Conservation (phyloP, 2,329 filamentous ascomycete species). For the Akanthomyces lecanii region DNA sequence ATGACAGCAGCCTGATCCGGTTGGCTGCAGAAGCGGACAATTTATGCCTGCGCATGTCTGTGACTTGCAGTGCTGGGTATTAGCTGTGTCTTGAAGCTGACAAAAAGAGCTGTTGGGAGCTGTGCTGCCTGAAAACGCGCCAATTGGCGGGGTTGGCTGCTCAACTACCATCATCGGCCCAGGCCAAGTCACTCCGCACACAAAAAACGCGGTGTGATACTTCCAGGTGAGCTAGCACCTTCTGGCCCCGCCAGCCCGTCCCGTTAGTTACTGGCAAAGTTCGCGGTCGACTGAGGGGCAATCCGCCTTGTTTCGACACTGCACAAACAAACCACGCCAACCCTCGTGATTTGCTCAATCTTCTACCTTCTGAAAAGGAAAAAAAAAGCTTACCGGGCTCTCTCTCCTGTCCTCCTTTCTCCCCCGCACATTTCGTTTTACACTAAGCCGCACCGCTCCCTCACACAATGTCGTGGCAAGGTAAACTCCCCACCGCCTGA, state of each 20-base stretch:
- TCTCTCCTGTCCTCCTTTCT: conserved; percentile 5
- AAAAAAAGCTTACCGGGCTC: not conserved
- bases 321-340: conserved; percentile 16
- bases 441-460: conserved; percentile 14
- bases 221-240: not conserved
- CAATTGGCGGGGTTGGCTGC: not conserved
- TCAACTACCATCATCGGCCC: not conserved
- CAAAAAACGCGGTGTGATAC: conserved; percentile 11
- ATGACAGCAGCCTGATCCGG: not conserved
- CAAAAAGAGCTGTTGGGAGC: not conserved
- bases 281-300: conserved; percentile 13
- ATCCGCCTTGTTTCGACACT: conserved; percentile 4
- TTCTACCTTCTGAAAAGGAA: conserved; percentile 9
- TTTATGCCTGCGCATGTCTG: not conserved
- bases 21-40: not conserved
- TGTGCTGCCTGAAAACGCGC: not conserved
- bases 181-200: conserved; percentile 7
- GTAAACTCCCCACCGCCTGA: conserved; percentile 37
- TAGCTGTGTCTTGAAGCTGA: not conserved
- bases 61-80: not conserved
- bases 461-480: conserved; percentile 69
- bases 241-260: conserved; percentile 5
- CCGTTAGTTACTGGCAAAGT: conserved; percentile 1
- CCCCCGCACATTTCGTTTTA: conserved; percentile 1
- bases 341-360: conserved; percentile 5